These are phyloP conservation scores for Ceratocystis albifundus DNA, from an alignment of 2,329 filamentous ascomycete species.

Conservation along the genomic window DNA sequence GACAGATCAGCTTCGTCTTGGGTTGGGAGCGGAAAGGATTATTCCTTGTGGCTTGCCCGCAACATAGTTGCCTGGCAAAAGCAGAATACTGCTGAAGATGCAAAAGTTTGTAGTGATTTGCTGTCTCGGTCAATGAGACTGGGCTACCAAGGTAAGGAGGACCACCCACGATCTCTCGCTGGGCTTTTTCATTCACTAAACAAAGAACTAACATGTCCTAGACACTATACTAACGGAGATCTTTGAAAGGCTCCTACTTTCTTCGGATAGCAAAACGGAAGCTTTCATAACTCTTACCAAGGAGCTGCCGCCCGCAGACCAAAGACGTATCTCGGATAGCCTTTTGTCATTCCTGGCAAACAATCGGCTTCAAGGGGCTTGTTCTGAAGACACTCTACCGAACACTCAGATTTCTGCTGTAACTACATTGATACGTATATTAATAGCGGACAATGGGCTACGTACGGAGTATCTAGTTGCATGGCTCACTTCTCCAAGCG, in stretches of 20 bases:
- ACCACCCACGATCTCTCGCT: background rate
- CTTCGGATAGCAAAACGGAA: slow-evolving; percentile 24
- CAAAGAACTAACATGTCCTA: slow-evolving; percentile 15
- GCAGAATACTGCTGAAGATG: slow-evolving; percentile 29
- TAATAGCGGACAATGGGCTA: slow-evolving; percentile 39
- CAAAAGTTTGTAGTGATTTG: slow-evolving; percentile 37
- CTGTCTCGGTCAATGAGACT: slow-evolving; percentile 53
- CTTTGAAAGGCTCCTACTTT: slow-evolving; percentile 33
- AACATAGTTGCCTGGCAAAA: slow-evolving; percentile 44
- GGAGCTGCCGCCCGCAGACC: slow-evolving; percentile 14
- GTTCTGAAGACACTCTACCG: slow-evolving; percentile 27
- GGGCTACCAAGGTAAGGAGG: slow-evolving; percentile 54
- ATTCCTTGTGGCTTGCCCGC: slow-evolving; percentile 58
- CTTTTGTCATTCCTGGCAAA: slow-evolving; percentile 36
- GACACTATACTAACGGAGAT: slow-evolving; percentile 24
- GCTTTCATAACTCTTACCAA: slow-evolving; percentile 28
- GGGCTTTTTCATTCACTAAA: background rate
- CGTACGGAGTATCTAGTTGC: slow-evolving; percentile 45
- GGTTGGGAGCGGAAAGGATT: slow-evolving; percentile 53
- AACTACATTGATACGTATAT: slow-evolving; percentile 42
- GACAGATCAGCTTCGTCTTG: slow-evolving; percentile 34
- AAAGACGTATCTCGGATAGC: slow-evolving; percentile 27
- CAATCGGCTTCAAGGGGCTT: slow-evolving; percentile 33
- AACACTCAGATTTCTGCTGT: slow-evolving; percentile 40
- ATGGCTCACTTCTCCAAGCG: slow-evolving; percentile 55